These are phyloP conservation scores for Sugiyamaella chiloensis DNA, from an alignment of 805 yeast species.

Conservation along the genomic window DNA sequence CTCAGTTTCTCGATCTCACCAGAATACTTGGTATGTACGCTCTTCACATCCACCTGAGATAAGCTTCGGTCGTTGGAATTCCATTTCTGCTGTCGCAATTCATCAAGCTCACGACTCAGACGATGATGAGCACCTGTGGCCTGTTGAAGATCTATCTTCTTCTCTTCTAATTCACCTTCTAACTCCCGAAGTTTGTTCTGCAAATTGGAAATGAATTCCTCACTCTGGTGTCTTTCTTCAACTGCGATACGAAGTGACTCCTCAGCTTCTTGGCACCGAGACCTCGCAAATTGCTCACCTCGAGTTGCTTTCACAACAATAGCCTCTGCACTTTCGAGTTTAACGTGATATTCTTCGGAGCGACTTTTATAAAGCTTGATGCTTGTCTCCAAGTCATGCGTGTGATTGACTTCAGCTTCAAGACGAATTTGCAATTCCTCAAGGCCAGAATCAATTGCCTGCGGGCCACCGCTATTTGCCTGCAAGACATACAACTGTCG, in stretches of 20 bases:
- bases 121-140: conserved; percentile 47
- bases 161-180: conserved; percentile 56
- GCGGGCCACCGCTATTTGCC: conserved; percentile 1
- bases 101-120: conserved; percentile 54
- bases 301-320: conserved; percentile 62
- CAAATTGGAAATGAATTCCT: conserved; percentile 50
- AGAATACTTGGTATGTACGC: conserved; percentile 27
- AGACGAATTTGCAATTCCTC: conserved; percentile 52
- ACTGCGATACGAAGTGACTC: conserved; percentile 45
- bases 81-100: conserved; percentile 48
- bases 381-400: conserved; percentile 51
- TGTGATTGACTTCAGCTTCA: conserved; percentile 55
- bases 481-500: conserved; percentile 12
- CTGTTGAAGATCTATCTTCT: conserved; percentile 52
- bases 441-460: background rate
- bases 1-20: conserved; percentile 30
- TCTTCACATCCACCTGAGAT: conserved; percentile 49
- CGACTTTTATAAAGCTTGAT: conserved; percentile 63
- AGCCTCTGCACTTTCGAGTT: conserved; percentile 75
- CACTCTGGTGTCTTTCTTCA: conserved; percentile 51
- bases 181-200: conserved; percentile 49
- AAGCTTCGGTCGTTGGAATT: conserved; percentile 64
- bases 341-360: conserved; percentile 68
- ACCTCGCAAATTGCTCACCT: conserved; percentile 52
- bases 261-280: conserved; percentile 53